These are phyloP conservation scores for Cucumis cinereus DNA, from an alignment of 306 rosid species.

Conservation along the genomic window DNA sequence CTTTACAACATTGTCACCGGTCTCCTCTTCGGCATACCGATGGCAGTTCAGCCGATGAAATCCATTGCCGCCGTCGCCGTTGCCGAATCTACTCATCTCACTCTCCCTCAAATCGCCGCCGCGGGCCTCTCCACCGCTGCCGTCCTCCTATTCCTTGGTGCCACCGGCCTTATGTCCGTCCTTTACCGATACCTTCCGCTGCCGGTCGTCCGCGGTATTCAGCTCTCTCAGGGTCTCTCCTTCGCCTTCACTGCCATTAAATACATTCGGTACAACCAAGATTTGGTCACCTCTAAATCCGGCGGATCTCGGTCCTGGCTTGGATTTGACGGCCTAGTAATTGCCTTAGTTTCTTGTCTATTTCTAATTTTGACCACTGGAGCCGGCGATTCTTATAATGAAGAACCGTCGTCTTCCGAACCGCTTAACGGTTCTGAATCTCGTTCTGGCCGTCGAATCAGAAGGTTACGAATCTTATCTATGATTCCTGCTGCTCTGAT, in stretches of 20 bases:
- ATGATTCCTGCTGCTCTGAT: conserved; percentile 45
- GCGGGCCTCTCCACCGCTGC: conserved; percentile 73
- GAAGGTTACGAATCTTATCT: conserved; percentile 27
- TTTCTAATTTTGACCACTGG: conserved; percentile 59
- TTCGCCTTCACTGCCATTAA: conserved; percentile 69
- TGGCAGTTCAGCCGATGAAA: conserved; percentile 94
- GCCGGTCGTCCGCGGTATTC: conserved; percentile 80
- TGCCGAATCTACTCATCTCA: conserved; percentile 50
- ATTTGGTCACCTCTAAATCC: conserved; percentile 31
- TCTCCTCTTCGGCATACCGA: conserved; percentile 64
- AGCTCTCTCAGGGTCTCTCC: conserved; percentile 75
- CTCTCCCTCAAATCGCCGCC: conserved; percentile 59
- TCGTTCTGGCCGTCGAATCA: background rate
- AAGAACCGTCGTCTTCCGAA: background rate
- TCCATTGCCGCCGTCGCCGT: conserved; percentile 86
- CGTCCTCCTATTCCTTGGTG: conserved; percentile 48
- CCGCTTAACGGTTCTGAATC: background rate
- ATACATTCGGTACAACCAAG: conserved; percentile 54
- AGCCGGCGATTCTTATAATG: conserved; percentile 26
- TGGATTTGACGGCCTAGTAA: conserved; percentile 41
- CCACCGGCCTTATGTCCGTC: conserved; percentile 66
- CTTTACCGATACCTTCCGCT: conserved; percentile 68
- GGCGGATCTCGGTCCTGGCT: conserved; percentile 46
- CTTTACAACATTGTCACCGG: conserved; percentile 74
- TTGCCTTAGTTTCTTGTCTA: conserved; percentile 33